Evolutionary conservation across 2,329 filamentous ascomycete genomes (phyloP).

Genomic region (Sphaceloma murrayae): DNA sequence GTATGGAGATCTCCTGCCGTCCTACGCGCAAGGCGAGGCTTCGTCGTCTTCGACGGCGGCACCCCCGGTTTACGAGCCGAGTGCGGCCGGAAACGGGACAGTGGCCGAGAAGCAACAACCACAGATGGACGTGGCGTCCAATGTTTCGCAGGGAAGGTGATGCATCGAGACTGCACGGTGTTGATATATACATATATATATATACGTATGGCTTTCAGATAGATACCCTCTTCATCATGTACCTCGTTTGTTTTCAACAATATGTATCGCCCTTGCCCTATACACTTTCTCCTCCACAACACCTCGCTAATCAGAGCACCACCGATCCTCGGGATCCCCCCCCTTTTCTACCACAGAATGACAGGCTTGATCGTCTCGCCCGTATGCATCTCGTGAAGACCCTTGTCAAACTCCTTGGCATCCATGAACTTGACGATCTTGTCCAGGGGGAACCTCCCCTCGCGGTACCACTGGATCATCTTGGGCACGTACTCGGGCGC

Average conservation of each 20-base stretch:
- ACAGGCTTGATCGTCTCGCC: conserved; percentile 20
- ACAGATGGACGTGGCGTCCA: conserved; percentile 5
- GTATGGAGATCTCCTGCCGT: not conserved
- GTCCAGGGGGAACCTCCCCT: conserved; percentile 40
- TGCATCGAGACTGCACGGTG: too few species aligned
- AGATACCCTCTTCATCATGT: too few species aligned
- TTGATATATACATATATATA: too few species aligned
- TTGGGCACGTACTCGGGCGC: conserved; percentile 37
- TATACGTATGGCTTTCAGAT: too few species aligned
- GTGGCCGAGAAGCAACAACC: conserved; percentile 1
- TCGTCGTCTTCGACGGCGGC: not conserved
- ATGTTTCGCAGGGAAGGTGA: too few species aligned
- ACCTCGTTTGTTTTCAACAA: too few species aligned
- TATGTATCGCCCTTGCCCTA: too few species aligned
- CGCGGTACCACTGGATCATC: conserved; percentile 42
- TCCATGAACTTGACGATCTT: conserved; percentile 38
- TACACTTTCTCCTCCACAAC: too few species aligned
- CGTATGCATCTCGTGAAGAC: conserved; percentile 36
- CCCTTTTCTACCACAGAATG: conserved; percentile 16
- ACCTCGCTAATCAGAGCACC: not conserved
- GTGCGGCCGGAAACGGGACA: not conserved
- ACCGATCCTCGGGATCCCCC: not conserved
- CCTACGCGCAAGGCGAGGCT: conserved; percentile 1
- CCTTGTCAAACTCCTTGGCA: conserved; percentile 34
- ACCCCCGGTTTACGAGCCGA: conserved; percentile 8